These are phyloP conservation scores for Xylaria digitata DNA, from an alignment of 2,329 filamentous ascomycete species.

Conservation along the genomic window DNA sequence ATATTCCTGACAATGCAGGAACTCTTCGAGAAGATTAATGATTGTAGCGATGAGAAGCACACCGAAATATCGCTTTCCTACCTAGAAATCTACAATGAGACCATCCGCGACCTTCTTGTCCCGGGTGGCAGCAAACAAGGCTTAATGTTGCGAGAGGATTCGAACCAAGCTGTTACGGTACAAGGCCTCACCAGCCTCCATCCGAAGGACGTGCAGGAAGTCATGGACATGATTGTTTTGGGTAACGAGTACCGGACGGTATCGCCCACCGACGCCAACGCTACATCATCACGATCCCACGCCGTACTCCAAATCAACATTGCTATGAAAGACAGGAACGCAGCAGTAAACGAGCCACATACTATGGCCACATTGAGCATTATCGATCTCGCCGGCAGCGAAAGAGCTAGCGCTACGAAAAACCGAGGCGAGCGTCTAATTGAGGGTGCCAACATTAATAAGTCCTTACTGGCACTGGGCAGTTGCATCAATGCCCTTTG, in stretches of 20 bases:
- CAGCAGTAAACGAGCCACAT: constrained; percentile 90
- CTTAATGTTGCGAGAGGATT: constrained; percentile 93
- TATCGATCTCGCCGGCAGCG: constrained; percentile 95
- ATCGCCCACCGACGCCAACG: constrained; percentile 96
- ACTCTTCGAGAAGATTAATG: constrained; percentile 94
- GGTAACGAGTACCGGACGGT: constrained; percentile 96
- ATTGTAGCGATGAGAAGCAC: constrained; percentile 84
- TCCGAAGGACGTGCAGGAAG: constrained; percentile 90
- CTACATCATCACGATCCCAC: constrained; percentile 95
- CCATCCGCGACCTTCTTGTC: constrained; percentile 93
- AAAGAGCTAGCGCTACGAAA: constrained; percentile 95
- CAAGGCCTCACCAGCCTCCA: constrained; percentile 90
- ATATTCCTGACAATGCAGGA: constrained; percentile 99
- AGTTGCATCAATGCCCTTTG: constrained; percentile 99
- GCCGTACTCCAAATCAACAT: constrained; percentile 98
- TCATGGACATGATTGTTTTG: constrained; percentile 98
- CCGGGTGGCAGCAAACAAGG: constrained; percentile 84
- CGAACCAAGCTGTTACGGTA: constrained; percentile 91
- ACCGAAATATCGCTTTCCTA: constrained; percentile 95
- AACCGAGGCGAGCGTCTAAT: constrained; percentile 91
- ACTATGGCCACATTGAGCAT: constrained; percentile 99
- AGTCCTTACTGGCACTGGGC: constrained; percentile 91
- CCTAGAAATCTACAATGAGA: constrained; percentile 99
- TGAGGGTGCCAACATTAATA: constrained; percentile 99
- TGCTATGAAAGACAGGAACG: constrained; percentile 92